Evolutionary conservation across 805 yeast genomes (phyloP), one percentile per base, ranked within the genome.

Genomic region (Ogataea nitratoaversa): DNA sequence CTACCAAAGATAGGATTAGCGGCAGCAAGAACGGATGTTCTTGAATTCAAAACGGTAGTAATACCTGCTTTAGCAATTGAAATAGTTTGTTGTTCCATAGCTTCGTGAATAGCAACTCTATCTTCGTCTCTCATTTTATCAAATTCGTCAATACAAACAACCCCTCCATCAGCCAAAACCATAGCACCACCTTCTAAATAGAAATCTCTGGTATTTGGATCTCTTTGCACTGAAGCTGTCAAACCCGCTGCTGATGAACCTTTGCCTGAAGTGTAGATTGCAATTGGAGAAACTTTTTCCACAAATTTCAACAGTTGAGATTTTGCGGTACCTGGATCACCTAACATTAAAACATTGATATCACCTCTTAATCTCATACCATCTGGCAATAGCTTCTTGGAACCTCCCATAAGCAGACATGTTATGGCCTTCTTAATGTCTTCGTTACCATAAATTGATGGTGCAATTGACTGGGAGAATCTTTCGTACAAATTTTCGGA

Each of bases 101-200:
- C 99, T 71, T 93, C 99, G 65, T 93, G 99, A 51, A 93, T 93
- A 0, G 99, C 98, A 29, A 93, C 98, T 59, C 99, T 76, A 65
- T 93, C 99, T 61, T 93, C 98, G 57, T 93, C 99, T 61, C 98
- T 76, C 99, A 93, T 93, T 71, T 93, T 93, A 64, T 93, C 99
- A 59, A 93, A 93, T 73, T 93, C 99, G 70, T 93, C 99, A 57
- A 93, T 93, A 74, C 98, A 93, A 35, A 91, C 97, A 37, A 93
- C 97, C 50, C 99, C 99, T 30, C 98, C 98, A 67, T 93, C 99
- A 0, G 99, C 99, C 37, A 93, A 70, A n/a, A 93, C 99, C 97
- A 93, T 90, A 8, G 99, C 99, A 65, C 99, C 99, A 44, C 99
- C 99, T 74, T 93, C 99, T 39, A 93, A 70, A 61, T 86, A 91